Percentiles rank a stretch among this genome's conserved stretches.
These are phyloP conservation scores for Lipomyces starkeyi DNA, from an alignment of 805 yeast species.

Conservation along the genomic window DNA sequence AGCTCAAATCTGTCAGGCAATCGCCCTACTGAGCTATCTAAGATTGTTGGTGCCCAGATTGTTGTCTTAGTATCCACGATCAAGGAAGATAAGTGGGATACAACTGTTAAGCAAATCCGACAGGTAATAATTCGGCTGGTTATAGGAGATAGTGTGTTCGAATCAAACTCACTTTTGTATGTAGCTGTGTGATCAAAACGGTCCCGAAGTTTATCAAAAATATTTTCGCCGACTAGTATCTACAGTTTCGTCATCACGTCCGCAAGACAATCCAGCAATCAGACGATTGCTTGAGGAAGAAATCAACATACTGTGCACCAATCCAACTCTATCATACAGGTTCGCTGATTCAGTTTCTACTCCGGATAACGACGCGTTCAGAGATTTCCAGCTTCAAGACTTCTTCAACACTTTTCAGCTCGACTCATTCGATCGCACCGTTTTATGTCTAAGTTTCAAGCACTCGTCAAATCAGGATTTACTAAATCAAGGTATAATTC, in stretches of 20 bases:
- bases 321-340: constrained; percentile 27
- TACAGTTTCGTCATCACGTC: constrained; percentile 32
- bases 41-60: constrained; percentile 59
- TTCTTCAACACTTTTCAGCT: constrained; percentile 45
- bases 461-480: constrained; percentile 19
- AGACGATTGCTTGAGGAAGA: constrained; percentile 36
- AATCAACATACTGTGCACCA: constrained; percentile 19
- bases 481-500: constrained; percentile 28
- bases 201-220: constrained; percentile 46
- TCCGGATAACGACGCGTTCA: constrained; percentile 41
- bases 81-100: constrained; percentile 50
- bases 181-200: constrained; percentile 49
- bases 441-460: constrained; percentile 36
- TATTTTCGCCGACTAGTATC: constrained; percentile 47
- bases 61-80: constrained; percentile 57
- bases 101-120: constrained; percentile 54
- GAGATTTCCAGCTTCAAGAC: constrained; percentile 44
- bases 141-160: background rate
- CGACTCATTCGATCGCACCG: constrained; percentile 39
- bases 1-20: constrained; percentile 20
- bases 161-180: constrained; percentile 1
- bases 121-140: constrained; percentile 38
- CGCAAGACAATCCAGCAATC: constrained; percentile 42
- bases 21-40: constrained; percentile 38
- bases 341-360: constrained; percentile 30